Evolutionary conservation across 2,329 filamentous ascomycete species (phyloP), one percentile per base, ranked within the genome.

Genomic region (Aspergillus udagawae): DNA sequence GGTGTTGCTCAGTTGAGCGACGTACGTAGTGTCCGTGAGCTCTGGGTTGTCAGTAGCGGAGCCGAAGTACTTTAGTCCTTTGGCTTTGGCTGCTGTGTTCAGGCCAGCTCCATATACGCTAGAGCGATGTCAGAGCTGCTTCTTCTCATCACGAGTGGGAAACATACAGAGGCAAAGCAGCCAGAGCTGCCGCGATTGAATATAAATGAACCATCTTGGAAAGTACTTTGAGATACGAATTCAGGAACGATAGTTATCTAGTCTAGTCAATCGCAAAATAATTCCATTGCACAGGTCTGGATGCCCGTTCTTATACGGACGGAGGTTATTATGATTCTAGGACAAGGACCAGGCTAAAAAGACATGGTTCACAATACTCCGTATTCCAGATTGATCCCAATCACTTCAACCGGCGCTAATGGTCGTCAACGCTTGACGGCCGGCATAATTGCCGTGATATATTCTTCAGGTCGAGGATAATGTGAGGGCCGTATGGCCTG

Each of bases 1-100:
- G 7, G 80, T 79, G 70, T 89, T 83, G 65, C 78, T 79, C 45
- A 86, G 74, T 59, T 87, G 82, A 21, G 73, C 69, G 20, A 79
- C 73, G 70, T 89, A 90, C 28, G 77, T 65, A 12, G 72, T 67
- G 70, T 89, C 83, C 48, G 73, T 76, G 38, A 83, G 69, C 60
- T 83, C 80, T 17, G 73, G 68, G 44, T 80, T 81, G 68, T 88
- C 83, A 45, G 85, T 83, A 1, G 86, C 85, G 1, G 84, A 83
- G 45, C 83, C 72, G 42, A 85, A 83, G 62, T 83, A 80, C 60
- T 79, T 67, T 60, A 83, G 77, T 21, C 84, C 85, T 44, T 82
- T 81, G 53, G 77, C 77, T 58, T 80, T 77, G 50, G 84, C 83
- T 67, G 70, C 65, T 5, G 64, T 63, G 12, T 72, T 45, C 7